Conservation (phyloP, 768 basidiomycete species). For the Leccinum variicolor region DNA sequence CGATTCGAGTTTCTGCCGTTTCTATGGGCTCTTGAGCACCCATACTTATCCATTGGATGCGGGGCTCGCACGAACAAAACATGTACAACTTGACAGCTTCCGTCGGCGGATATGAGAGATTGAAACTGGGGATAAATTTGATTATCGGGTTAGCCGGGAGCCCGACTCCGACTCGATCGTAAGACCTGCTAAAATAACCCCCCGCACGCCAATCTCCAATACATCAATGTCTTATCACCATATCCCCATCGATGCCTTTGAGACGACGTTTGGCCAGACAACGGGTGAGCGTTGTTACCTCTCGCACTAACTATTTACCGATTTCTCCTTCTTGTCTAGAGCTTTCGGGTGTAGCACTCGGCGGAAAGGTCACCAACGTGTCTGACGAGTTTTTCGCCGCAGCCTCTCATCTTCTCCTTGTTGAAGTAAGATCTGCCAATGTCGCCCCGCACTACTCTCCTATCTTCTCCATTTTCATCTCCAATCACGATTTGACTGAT, state of each 20-base stretch:
- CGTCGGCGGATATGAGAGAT: background rate
- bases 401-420: slow-evolving; percentile 76
- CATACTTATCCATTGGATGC: background rate
- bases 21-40: background rate
- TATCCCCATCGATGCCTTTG: slow-evolving; percentile 47
- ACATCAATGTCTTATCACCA: slow-evolving; percentile 37
- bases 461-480: background rate
- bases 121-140: background rate
- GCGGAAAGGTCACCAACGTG: slow-evolving; percentile 66
- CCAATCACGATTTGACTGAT: background rate
- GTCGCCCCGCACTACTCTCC: background rate
- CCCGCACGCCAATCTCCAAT: background rate
- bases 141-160: background rate
- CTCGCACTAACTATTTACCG: background rate
- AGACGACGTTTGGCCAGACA: slow-evolving; percentile 42
- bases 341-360: slow-evolving; percentile 82
- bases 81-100: background rate
- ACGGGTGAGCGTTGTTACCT: slow-evolving; percentile 41
- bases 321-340: slow-evolving; percentile 44
- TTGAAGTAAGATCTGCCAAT: slow-evolving; percentile 51
- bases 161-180: too few species aligned
- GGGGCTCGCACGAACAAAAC: background rate
- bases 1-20: background rate
- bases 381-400: slow-evolving; percentile 98
- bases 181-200: too few species aligned